phyloP scores from a whole-genome alignment of 2,329 filamentous ascomycete species.

The Tolypocladium amazonense region DNA sequence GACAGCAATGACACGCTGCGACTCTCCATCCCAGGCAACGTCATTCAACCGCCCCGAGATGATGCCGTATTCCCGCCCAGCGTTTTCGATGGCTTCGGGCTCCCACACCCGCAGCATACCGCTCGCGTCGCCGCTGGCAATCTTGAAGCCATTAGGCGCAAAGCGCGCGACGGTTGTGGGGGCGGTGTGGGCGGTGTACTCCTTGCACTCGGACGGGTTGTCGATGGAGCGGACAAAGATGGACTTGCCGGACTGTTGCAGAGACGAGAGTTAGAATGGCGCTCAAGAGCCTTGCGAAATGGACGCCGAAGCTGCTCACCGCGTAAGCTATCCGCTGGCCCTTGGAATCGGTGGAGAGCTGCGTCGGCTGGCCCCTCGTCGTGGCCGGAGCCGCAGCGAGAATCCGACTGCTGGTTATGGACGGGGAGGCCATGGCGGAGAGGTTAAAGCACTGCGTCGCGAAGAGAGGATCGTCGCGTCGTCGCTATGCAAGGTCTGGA shows the following conservation, averaged over 20 bases:
- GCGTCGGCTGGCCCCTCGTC: slow-evolving; percentile 75
- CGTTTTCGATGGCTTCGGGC: slow-evolving; percentile 70
- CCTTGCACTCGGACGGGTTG: slow-evolving; percentile 69
- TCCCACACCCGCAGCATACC: slow-evolving; percentile 91
- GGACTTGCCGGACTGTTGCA: slow-evolving; percentile 74
- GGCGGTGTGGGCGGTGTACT: slow-evolving; percentile 86
- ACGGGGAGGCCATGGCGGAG: slow-evolving; percentile 24
- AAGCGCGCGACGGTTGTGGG: slow-evolving; percentile 89
- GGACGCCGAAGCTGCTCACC: slow-evolving; percentile 36
- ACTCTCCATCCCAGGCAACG: slow-evolving; percentile 95
- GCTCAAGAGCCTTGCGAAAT: background rate
- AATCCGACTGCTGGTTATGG: slow-evolving; percentile 54
- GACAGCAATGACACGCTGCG: slow-evolving; percentile 90
- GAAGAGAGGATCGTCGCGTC: background rate
- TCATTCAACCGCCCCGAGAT: slow-evolving; percentile 93
- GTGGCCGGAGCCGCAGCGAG: slow-evolving; percentile 80
- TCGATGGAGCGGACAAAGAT: slow-evolving; percentile 95
- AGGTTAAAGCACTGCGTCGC: background rate
- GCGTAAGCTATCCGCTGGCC: slow-evolving; percentile 90
- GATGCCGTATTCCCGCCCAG: slow-evolving; percentile 89
- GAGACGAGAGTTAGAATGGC: background rate
- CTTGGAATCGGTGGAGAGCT: slow-evolving; percentile 78
- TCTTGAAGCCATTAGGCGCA: slow-evolving; percentile 86
- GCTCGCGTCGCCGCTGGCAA: slow-evolving; percentile 81
- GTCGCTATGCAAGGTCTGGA: background rate